Percentiles rank a stretch among this genome's conserved stretches.
phyloP scores from a whole-genome alignment of 208 protist genomes.

The Leishmania tarentolae region DNA sequence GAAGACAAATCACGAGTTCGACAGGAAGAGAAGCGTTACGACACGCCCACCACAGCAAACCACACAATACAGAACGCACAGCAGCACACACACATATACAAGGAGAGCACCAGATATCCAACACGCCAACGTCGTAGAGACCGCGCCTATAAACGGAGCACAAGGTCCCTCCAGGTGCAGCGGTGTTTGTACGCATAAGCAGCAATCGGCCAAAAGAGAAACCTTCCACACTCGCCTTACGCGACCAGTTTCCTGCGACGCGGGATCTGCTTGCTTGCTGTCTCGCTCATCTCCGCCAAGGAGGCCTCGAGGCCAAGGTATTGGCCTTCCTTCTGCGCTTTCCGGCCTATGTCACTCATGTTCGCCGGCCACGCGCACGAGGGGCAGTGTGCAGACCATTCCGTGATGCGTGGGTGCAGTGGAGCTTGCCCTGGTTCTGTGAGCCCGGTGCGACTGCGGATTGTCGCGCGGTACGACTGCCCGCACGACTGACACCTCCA shows the following conservation, averaged over 20 bases:
- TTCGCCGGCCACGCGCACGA: slow-evolving; percentile 70
- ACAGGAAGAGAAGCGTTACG: not conserved
- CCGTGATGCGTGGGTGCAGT: slow-evolving; percentile 52
- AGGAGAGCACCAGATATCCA: not conserved
- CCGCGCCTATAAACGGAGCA: not conserved
- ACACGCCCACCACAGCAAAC: not conserved
- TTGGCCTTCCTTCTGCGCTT: slow-evolving; percentile 45
- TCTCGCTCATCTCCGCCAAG: slow-evolving; percentile 5
- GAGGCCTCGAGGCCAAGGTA: slow-evolving; percentile 60
- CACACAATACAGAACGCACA: not conserved
- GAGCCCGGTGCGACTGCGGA: slow-evolving; percentile 72
- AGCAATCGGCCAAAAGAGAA: not conserved
- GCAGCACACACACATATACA: not conserved
- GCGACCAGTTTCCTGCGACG: slow-evolving; percentile 56
- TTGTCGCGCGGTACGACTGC: slow-evolving; percentile 57
- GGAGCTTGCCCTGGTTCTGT: slow-evolving; percentile 69
- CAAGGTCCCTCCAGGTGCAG: not conserved
- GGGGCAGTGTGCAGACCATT: slow-evolving; percentile 66
- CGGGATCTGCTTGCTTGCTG: slow-evolving; percentile 33
- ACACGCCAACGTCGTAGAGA: not conserved
- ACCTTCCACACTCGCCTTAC: slow-evolving; percentile 10
- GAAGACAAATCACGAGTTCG: not conserved
- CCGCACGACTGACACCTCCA: slow-evolving; percentile 77
- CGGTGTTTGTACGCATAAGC: not conserved
- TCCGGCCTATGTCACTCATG: slow-evolving; percentile 42